These are phyloP conservation scores for Metschnikowia santaceciliae DNA, from an alignment of 805 yeast species.

Conservation along the genomic window DNA sequence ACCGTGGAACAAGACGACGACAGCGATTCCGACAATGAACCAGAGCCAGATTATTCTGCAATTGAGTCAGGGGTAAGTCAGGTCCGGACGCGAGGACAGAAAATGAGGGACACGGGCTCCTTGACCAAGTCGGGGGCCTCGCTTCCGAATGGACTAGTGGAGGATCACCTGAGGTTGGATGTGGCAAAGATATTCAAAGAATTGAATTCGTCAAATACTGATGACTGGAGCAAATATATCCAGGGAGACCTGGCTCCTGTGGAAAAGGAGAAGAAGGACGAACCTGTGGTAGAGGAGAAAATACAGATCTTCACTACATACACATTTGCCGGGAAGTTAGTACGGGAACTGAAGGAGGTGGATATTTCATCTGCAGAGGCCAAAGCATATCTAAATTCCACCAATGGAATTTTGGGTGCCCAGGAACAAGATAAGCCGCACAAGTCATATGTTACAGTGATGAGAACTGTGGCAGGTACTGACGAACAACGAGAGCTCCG, in stretches of 20 bases:
- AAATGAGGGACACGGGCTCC: slow-evolving; percentile 36
- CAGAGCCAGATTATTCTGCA: slow-evolving; percentile 37
- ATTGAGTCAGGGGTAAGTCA: slow-evolving; percentile 55
- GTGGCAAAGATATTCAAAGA: slow-evolving; percentile 31
- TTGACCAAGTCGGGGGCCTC: not conserved
- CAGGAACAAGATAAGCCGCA: slow-evolving; percentile 9
- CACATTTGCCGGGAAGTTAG: slow-evolving; percentile 83
- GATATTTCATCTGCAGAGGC: slow-evolving; percentile 81
- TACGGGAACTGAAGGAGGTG: slow-evolving; percentile 76
- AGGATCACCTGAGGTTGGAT: slow-evolving; percentile 24
- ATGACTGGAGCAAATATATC: slow-evolving; percentile 16
- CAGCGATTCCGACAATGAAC: slow-evolving; percentile 19
- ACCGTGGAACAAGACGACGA: slow-evolving; percentile 5
- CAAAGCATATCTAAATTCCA: slow-evolving; percentile 65
- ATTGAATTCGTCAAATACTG: slow-evolving; percentile 6
- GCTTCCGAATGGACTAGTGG: slow-evolving; percentile 10
- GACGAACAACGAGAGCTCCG: slow-evolving; percentile 34
- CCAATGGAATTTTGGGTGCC: slow-evolving; percentile 29
- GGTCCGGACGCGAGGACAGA: slow-evolving; percentile 65
- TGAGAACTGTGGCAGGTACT: slow-evolving; percentile 29
- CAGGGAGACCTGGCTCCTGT: slow-evolving; percentile 7
- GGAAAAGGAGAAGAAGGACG: not conserved
- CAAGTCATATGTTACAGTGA: slow-evolving; percentile 31
- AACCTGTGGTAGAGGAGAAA: slow-evolving; percentile 20
- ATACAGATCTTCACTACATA: slow-evolving; percentile 73